Conservation (phyloP, 2,329 filamentous ascomycete genomes). For the Pseudogymnoascus sp. region DNA sequence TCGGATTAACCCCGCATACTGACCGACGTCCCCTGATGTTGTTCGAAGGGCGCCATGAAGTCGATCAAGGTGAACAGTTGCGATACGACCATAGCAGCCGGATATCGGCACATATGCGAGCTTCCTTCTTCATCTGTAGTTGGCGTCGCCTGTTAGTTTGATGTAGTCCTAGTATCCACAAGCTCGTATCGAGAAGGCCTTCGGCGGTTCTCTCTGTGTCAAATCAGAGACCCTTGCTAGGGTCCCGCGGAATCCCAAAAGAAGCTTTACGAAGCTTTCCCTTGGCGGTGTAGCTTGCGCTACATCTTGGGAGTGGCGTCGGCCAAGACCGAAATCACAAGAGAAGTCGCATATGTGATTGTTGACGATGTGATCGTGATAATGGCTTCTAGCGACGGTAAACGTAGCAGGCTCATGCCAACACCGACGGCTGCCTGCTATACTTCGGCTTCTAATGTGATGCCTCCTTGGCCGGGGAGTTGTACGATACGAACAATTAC, state of each 20-base stretch:
- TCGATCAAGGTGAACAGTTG: not conserved
- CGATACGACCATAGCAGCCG: not conserved
- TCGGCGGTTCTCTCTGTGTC: not conserved
- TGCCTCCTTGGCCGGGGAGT: too few species aligned
- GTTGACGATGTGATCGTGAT: not conserved
- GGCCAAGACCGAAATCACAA: conserved; percentile 3
- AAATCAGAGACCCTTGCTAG: not conserved
- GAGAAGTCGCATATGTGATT: not conserved
- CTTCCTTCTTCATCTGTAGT: conserved; percentile 1
- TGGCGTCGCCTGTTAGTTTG: not conserved
- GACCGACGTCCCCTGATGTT: not conserved
- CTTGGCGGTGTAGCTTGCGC: not conserved
- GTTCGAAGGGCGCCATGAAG: not conserved
- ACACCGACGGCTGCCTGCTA: too few species aligned
- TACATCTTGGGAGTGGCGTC: not conserved
- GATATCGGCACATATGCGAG: not conserved
- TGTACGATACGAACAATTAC: too few species aligned
- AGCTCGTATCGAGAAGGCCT: not conserved
- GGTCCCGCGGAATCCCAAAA: not conserved
- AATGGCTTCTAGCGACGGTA: not conserved
- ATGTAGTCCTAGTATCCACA: not conserved
- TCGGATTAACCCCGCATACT: not conserved
- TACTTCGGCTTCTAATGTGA: too few species aligned
- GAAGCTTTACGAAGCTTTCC: conserved; percentile 1
- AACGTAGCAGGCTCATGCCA: too few species aligned